Percentiles rank a stretch among this genome's conserved stretches.
These are phyloP conservation scores for Mortierella hygrophila DNA, from an alignment of 192 early-diverging fungal species.

Conservation along the genomic window DNA sequence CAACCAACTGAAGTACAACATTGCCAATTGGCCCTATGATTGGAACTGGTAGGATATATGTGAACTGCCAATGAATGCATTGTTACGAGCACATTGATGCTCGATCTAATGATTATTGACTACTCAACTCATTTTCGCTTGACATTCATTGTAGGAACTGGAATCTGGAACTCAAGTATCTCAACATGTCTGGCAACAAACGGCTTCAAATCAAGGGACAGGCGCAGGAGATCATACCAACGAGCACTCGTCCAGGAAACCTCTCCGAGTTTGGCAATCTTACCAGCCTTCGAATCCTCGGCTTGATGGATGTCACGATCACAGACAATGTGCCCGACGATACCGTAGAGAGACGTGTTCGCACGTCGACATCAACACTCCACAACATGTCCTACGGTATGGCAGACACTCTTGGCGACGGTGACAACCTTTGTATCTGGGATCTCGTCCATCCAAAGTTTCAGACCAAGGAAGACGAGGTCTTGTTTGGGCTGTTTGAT, in stretches of 20 bases:
- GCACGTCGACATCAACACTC: conserved; percentile 86
- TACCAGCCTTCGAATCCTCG: conserved; percentile 82
- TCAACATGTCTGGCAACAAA: conserved; percentile 95
- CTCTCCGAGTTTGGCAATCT: conserved; percentile 84
- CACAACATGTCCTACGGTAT: conserved; percentile 90
- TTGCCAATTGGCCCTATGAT: conserved; percentile 95
- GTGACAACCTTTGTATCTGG: conserved; percentile 83
- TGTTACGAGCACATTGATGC: too few species aligned
- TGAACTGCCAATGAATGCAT: neutral
- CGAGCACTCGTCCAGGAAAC: conserved; percentile 60
- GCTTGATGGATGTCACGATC: conserved; percentile 90
- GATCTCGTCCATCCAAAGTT: conserved; percentile 90
- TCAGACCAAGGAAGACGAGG: conserved; percentile 86
- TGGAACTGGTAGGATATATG: conserved; percentile 85
- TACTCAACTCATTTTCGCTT: neutral
- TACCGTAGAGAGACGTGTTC: conserved; percentile 80
- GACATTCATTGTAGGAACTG: conserved; percentile 70
- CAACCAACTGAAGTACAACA: conserved; percentile 92
- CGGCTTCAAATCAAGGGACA: conserved; percentile 86
- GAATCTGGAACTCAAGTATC: conserved; percentile 91
- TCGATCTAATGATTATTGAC: neutral
- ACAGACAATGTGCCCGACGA: conserved; percentile 83
- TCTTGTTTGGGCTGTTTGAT: conserved; percentile 92
- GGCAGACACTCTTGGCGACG: conserved; percentile 81
- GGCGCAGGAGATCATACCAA: conserved; percentile 57